phyloP scores from a whole-genome alignment of 2,329 filamentous ascomycete species.

The Pseudonectria buxi region DNA sequence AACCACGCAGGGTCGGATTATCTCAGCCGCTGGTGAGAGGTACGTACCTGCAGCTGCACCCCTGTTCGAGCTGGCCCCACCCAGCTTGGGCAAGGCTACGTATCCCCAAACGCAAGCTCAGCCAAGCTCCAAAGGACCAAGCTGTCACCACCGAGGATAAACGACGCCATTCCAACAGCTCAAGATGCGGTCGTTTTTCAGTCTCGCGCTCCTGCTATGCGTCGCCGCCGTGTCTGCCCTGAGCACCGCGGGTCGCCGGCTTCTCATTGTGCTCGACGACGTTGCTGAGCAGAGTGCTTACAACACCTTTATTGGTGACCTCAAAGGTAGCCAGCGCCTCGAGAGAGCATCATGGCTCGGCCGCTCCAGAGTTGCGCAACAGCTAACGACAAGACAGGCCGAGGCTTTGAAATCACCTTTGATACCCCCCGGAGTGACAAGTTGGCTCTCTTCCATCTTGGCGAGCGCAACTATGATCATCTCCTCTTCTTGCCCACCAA shows the following conservation, averaged over 20 bases:
- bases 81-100: constrained; percentile 27
- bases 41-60: not conserved
- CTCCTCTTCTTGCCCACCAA: constrained; percentile 82
- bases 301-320: constrained; percentile 69
- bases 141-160: constrained; percentile 17
- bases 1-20: constrained; percentile 24
- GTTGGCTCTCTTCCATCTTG: constrained; percentile 74
- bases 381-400: constrained; percentile 45
- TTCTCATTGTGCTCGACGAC: constrained; percentile 84
- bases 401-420: constrained; percentile 75
- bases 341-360: constrained; percentile 17
- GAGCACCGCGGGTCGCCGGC: constrained; percentile 70
- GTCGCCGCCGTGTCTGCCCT: constrained; percentile 63
- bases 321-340: no score
- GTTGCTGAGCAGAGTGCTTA: constrained; percentile 74
- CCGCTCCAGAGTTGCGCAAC: not conserved
- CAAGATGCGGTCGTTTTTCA: constrained; percentile 67
- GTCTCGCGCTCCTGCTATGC: constrained; percentile 61
- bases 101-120: constrained; percentile 30
- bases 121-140: constrained; percentile 17
- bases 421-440: constrained; percentile 76
- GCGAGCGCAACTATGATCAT: constrained; percentile 86
- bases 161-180: constrained; percentile 5
- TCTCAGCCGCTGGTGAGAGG: constrained; percentile 4
- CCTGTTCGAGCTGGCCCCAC: constrained; percentile 6